These are phyloP conservation scores for Botrytis hyacinthi DNA, from an alignment of 2,329 filamentous ascomycete genomes.

Conservation along the genomic window DNA sequence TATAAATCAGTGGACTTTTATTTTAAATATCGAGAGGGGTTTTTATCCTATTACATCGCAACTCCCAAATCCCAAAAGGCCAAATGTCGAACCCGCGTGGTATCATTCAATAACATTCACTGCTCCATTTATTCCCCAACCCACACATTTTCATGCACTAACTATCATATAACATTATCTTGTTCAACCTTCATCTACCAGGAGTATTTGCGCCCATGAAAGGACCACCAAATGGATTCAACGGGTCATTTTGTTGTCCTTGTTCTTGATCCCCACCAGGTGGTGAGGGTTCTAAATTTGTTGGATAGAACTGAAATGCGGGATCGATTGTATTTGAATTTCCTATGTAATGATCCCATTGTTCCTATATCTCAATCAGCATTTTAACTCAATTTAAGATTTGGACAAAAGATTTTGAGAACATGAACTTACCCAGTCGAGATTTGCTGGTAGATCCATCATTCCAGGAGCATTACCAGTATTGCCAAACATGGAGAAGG, in stretches of 20 bases:
- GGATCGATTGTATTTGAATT: conserved; percentile 45
- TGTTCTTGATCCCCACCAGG: conserved; percentile 22
- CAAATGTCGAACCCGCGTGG: not conserved
- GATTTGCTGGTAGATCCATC: conserved; percentile 55
- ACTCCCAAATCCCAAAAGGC: not conserved
- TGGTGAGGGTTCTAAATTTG: conserved; percentile 28
- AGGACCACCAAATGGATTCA: conserved; percentile 32
- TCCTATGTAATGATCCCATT: conserved; percentile 69
- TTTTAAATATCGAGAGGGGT: not conserved
- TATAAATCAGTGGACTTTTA: not conserved
- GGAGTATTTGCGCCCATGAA: conserved; percentile 41
- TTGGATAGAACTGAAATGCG: conserved; percentile 36
- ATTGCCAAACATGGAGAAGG: conserved; percentile 53
- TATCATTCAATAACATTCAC: not conserved
- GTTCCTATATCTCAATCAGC: conserved; percentile 47
- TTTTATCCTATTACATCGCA: not conserved
- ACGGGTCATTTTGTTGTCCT: conserved; percentile 20
- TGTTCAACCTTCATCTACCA: conserved; percentile 28
- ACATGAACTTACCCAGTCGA: conserved; percentile 59
- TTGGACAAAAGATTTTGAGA: not conserved
- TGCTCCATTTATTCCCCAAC: not conserved
- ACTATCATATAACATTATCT: not conserved
- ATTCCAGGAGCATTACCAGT: conserved; percentile 46
- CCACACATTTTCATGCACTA: not conserved
- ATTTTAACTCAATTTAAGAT: not conserved